Conservation (phyloP, 352 stramenopile genomes). For the Phytophthora kernoviae region DNA sequence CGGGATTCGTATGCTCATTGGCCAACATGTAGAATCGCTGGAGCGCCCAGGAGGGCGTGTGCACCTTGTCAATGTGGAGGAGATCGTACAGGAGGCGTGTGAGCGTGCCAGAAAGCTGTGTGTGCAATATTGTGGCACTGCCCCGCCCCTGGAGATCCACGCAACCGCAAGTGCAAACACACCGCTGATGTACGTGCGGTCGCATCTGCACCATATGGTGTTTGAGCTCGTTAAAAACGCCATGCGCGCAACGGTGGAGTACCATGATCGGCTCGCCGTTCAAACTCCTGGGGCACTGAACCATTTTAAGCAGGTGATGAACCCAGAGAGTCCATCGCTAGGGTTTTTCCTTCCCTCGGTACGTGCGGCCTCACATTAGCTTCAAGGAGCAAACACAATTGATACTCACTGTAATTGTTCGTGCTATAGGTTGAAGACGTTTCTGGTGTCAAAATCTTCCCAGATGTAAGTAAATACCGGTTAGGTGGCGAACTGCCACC, state of each 20-base stretch:
- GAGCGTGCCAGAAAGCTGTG: constrained; percentile 63
- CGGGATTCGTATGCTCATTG: constrained; percentile 99
- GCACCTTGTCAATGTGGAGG: constrained; percentile 71
- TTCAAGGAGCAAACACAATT: no score
- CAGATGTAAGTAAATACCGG: constrained; percentile 77
- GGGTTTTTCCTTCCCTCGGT: constrained; percentile 79
- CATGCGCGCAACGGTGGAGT: constrained; percentile 97
- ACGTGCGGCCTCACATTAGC: not conserved
- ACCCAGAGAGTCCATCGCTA: constrained; percentile 61
- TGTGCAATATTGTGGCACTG: constrained; percentile 53
- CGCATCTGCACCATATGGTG: constrained; percentile 89
- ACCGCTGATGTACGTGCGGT: constrained; percentile 85
- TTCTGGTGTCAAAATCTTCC: constrained; percentile 74
- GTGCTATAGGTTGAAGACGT: constrained; percentile 46
- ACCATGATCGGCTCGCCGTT: constrained; percentile 82
- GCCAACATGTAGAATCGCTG: constrained; percentile 83
- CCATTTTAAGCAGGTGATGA: constrained; percentile 70
- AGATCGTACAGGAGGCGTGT: constrained; percentile 63
- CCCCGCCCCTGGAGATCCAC: constrained; percentile 64
- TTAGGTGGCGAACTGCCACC: constrained; percentile 75
- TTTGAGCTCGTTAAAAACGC: constrained; percentile 99
- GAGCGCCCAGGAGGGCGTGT: constrained; percentile 66
- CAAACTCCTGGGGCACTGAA: constrained; percentile 47
- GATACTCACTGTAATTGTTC: not conserved
- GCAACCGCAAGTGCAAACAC: constrained; percentile 48